A percentile compares a stretch with the other conserved stretches of the same genome.
Evolutionary conservation across 768 basidiomycete species (phyloP).

Genomic region (Tricholoma matsutake): DNA sequence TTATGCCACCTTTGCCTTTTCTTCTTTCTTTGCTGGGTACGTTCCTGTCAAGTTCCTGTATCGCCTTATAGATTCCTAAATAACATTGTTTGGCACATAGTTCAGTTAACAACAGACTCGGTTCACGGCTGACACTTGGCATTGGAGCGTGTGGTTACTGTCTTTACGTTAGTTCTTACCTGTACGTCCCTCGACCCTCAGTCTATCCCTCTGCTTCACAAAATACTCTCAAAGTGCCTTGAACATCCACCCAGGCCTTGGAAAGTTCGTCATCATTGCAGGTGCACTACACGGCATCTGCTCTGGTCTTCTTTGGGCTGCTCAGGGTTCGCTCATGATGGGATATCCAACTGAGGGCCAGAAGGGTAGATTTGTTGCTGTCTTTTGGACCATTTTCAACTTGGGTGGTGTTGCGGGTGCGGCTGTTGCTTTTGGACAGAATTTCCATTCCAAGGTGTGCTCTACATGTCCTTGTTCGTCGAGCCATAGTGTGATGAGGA

Average conservation of each 20-base stretch:
- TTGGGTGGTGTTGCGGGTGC: constrained; percentile 78
- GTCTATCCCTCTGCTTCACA: background rate
- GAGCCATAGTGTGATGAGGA: constrained; percentile 16
- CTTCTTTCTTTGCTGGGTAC: constrained; percentile 70
- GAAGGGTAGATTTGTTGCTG: constrained; percentile 73
- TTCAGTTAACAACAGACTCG: constrained; percentile 78
- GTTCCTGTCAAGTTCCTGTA: background rate
- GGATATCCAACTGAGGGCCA: constrained; percentile 77
- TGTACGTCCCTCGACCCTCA: constrained; percentile 43
- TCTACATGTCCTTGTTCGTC: constrained; percentile 9
- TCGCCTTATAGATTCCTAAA: background rate
- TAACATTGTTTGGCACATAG: constrained; percentile 30
- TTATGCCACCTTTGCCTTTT: constrained; percentile 58
- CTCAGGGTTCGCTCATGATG: constrained; percentile 82
- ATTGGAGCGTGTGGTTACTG: constrained; percentile 76
- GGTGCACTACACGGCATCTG: constrained; percentile 75
- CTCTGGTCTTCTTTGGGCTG: constrained; percentile 73
- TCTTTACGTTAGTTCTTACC: constrained; percentile 68
- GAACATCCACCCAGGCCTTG: constrained; percentile 64
- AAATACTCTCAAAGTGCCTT: constrained; percentile 42
- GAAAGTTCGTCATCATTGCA: constrained; percentile 63
- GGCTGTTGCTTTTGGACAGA: constrained; percentile 68
- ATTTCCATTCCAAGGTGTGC: constrained; percentile 58
- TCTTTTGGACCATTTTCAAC: constrained; percentile 87
- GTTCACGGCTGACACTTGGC: constrained; percentile 66